phyloP scores from a whole-genome alignment of 305 asterid genomes.

The Andrographis paniculata region DNA sequence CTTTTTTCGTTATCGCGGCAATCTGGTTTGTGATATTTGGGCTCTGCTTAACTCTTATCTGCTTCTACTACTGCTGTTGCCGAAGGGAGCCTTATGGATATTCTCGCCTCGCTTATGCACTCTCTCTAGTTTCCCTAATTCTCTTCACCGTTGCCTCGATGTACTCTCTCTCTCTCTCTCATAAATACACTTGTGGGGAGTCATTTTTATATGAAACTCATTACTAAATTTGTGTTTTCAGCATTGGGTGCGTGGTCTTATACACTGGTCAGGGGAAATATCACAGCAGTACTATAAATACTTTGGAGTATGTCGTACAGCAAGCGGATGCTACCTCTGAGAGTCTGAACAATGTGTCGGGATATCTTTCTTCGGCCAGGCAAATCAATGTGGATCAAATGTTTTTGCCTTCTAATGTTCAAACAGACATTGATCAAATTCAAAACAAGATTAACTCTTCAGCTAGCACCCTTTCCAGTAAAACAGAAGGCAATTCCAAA shows the following conservation, averaged over 20 bases:
- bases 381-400: constrained; percentile 53
- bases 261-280: constrained; percentile 60
- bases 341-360: constrained; percentile 56
- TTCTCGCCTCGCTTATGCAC: constrained; percentile 59
- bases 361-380: constrained; percentile 65
- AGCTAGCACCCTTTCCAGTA: constrained; percentile 54
- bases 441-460: constrained; percentile 67
- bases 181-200: background rate
- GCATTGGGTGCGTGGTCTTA: constrained; percentile 65
- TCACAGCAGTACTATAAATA: constrained; percentile 37
- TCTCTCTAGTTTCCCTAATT: constrained; percentile 70
- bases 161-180: constrained; percentile 2
- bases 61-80: constrained; percentile 36
- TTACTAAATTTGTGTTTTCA: constrained; percentile 24
- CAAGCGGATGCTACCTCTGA: constrained; percentile 51
- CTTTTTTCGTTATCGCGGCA: constrained; percentile 52
- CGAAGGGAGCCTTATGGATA: constrained; percentile 55
- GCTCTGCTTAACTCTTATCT: constrained; percentile 42
- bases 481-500: constrained; percentile 47
- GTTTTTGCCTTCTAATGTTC: constrained; percentile 53
- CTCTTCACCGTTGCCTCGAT: constrained; percentile 49
- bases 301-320: constrained; percentile 44
- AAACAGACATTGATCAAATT: constrained; percentile 60
- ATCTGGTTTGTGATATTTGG: constrained; percentile 68
- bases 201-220: constrained; percentile 7